phyloP scores from a whole-genome alignment of 2,329 filamentous ascomycete species.

The Pyrenophora tritici-repentis region DNA sequence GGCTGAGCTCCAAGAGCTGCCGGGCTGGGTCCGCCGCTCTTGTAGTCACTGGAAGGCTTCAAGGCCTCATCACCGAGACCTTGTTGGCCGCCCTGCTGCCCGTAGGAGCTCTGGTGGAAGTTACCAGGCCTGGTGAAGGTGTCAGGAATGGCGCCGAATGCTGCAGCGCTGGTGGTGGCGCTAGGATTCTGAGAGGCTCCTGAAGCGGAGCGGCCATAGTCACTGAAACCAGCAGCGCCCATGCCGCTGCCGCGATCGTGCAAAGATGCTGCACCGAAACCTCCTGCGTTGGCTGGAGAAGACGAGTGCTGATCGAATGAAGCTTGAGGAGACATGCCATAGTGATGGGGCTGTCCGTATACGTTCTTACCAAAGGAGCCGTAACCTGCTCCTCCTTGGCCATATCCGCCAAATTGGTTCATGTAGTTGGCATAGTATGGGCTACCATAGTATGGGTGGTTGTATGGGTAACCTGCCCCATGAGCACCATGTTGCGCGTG shows the following conservation, averaged over 20 bases:
- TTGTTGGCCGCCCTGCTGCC: constrained; percentile 52
- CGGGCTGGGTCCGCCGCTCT: constrained; percentile 63
- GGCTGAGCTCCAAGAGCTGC: constrained; percentile 62
- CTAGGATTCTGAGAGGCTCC: constrained; percentile 61
- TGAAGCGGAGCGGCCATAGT: constrained; percentile 65
- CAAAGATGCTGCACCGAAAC: constrained; percentile 55
- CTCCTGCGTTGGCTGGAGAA: constrained; percentile 64
- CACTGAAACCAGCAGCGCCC: constrained; percentile 57
- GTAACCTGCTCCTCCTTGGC: constrained; percentile 54
- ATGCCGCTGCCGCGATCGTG: constrained; percentile 54
- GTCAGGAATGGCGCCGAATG: constrained; percentile 61
- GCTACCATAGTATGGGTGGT: constrained; percentile 66
- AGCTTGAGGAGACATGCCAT: constrained; percentile 59
- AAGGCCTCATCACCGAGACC: constrained; percentile 57
- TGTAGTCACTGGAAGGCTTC: constrained; percentile 63
- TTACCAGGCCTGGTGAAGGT: constrained; percentile 64
- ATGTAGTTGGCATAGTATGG: constrained; percentile 68
- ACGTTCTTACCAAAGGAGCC: constrained; percentile 62
- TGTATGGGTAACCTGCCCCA: constrained; percentile 51
- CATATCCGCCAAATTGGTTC: constrained; percentile 64
- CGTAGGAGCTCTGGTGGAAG: constrained; percentile 57
- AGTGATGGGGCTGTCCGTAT: constrained; percentile 68
- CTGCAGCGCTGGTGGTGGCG: constrained; percentile 54
- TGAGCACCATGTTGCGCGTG: constrained; percentile 52
- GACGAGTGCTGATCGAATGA: constrained; percentile 68